Percentiles rank a stretch among this genome's conserved stretches.
Conservation (phyloP, 805 yeast species). For the Candida endomychidarum region DNA sequence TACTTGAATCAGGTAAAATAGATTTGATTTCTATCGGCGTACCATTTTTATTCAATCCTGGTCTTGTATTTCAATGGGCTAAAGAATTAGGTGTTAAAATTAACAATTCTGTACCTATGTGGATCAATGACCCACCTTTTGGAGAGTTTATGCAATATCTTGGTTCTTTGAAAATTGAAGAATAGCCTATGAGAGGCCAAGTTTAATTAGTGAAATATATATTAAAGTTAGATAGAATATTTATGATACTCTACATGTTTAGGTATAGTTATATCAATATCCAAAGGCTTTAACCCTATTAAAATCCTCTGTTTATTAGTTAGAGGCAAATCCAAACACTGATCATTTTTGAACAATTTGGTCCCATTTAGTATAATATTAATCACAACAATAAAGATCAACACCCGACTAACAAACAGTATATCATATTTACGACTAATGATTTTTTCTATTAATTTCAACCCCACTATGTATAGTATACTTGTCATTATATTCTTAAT, state of each 20-base stretch:
- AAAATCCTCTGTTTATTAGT: slow-evolving; percentile 45
- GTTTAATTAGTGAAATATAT: background rate
- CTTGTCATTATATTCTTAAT: slow-evolving; percentile 26
- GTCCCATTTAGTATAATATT: slow-evolving; percentile 16
- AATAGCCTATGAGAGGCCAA: too few species aligned
- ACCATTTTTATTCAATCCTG: slow-evolving; percentile 49
- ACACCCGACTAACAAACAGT: background rate
- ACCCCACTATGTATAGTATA: slow-evolving; percentile 27
- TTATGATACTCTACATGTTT: slow-evolving; percentile 5
- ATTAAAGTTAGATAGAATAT: background rate
- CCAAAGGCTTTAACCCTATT: slow-evolving; percentile 37
- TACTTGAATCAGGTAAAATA: slow-evolving; percentile 41
- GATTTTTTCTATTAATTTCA: slow-evolving; percentile 16
- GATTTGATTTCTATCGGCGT: slow-evolving; percentile 51
- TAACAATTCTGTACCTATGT: slow-evolving; percentile 19
- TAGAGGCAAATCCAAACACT: slow-evolving; percentile 52
- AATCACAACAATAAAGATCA: slow-evolving; percentile 1
- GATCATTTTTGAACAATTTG: slow-evolving; percentile 36
- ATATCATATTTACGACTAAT: slow-evolving; percentile 2
- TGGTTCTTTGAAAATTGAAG: background rate
- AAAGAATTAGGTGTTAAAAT: slow-evolving; percentile 45
- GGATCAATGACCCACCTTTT: slow-evolving; percentile 25
- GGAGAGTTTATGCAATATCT: too few species aligned
- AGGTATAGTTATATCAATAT: slow-evolving; percentile 4
- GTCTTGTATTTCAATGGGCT: slow-evolving; percentile 52